Evolutionary conservation across 2,329 filamentous ascomycete genomes (phyloP).

Genomic region (Penicillium concentricum): DNA sequence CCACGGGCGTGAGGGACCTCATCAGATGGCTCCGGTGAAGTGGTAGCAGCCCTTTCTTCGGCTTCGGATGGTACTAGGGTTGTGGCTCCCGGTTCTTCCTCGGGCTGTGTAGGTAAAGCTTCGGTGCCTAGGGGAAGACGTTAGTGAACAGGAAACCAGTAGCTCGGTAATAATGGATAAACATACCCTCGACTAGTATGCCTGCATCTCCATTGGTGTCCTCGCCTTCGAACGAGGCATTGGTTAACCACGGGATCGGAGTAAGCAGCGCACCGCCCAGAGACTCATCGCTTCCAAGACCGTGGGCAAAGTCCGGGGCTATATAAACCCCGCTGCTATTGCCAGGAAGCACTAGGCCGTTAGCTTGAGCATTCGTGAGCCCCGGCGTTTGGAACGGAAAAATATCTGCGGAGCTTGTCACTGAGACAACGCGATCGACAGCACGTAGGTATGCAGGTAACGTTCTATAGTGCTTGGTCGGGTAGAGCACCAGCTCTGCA

Average conservation of each 20-base stretch:
- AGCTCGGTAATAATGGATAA: neutral
- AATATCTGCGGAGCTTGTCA: slow-evolving; percentile 75
- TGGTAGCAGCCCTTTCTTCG: slow-evolving; percentile 19
- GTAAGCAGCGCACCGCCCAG: slow-evolving; percentile 88
- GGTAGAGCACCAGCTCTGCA: slow-evolving; percentile 77
- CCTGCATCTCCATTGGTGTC: slow-evolving; percentile 18
- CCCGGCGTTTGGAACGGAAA: slow-evolving; percentile 67
- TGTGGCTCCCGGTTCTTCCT: slow-evolving; percentile 4
- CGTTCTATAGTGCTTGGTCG: slow-evolving; percentile 75
- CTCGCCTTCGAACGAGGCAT: slow-evolving; percentile 32
- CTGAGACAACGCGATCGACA: slow-evolving; percentile 83
- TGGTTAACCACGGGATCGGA: slow-evolving; percentile 83
- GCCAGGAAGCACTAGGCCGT: slow-evolving; percentile 52
- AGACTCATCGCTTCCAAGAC: slow-evolving; percentile 78
- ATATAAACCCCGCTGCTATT: slow-evolving; percentile 38
- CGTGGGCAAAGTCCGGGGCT: slow-evolving; percentile 32
- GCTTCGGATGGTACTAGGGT: slow-evolving; percentile 1
- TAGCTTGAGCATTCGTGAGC: slow-evolving; percentile 37
- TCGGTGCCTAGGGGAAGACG: neutral
- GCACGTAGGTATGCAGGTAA: slow-evolving; percentile 85
- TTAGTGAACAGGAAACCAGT: slow-evolving; percentile 1
- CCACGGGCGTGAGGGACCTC: slow-evolving; percentile 75
- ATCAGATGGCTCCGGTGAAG: slow-evolving; percentile 56
- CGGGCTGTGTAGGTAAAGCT: slow-evolving; percentile 2
- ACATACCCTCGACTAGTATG: slow-evolving; percentile 23